Conservation (phyloP, 371 early-diverging fungal species). For the Mucor circinelloides region DNA sequence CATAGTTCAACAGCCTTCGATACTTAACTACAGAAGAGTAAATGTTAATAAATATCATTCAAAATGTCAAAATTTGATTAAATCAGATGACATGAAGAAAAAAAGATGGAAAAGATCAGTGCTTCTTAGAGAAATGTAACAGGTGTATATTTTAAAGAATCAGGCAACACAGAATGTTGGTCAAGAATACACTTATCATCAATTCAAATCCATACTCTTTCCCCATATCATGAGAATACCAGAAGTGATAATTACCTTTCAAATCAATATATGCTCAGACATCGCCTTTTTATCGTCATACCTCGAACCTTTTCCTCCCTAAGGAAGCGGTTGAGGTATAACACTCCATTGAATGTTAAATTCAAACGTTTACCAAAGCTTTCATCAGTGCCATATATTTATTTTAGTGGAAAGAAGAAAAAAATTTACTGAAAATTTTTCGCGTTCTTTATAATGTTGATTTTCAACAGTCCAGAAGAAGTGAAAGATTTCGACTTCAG, state of each 20-base stretch:
- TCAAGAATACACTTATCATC: conserved; percentile 25
- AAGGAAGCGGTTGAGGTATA: conserved; percentile 12
- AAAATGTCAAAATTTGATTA: neutral
- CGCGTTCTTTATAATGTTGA: neutral
- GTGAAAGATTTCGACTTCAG: neutral
- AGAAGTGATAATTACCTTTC: neutral
- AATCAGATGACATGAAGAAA: neutral
- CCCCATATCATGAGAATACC: neutral
- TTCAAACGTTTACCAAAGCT: conserved; percentile 28
- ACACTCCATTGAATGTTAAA: neutral
- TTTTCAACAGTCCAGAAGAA: neutral
- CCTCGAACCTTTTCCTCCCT: conserved; percentile 16
- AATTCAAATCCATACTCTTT: conserved; percentile 1
- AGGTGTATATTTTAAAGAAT: conserved; percentile 22
- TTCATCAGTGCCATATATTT: conserved; percentile 21
- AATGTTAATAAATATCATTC: neutral
- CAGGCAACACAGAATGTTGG: conserved; percentile 26
- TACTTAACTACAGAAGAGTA: neutral
- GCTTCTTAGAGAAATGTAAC: conserved; percentile 28
- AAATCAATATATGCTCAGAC: conserved; percentile 20
- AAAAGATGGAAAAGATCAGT: conserved; percentile 15
- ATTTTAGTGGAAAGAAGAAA: neutral
- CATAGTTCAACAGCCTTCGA: neutral
- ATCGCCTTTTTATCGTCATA: conserved; percentile 25
- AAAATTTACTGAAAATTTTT: neutral